Conservation (phyloP, 441 rosid genomes). For the Dalechampia spathulata region DNA sequence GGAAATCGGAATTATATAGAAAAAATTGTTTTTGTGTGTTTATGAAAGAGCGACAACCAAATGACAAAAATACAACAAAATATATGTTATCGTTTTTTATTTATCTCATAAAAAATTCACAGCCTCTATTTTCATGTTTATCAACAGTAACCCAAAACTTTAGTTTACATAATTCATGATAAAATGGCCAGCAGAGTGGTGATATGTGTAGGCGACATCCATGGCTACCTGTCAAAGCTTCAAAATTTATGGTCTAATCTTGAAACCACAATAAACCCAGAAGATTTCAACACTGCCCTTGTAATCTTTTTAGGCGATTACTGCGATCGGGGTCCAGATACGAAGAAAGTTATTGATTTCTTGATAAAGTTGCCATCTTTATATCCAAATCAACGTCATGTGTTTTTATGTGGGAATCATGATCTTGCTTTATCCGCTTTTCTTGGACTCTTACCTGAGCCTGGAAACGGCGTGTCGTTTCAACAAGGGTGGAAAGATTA, state of each 20-base stretch:
- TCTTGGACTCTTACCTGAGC: slow-evolving; percentile 45
- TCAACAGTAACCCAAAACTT: too few relatives aligned
- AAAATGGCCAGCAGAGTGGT: too few relatives aligned
- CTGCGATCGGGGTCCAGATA: slow-evolving; percentile 84
- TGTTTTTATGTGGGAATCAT: slow-evolving; percentile 65
- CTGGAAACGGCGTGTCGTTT: slow-evolving; percentile 36
- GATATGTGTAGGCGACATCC: slow-evolving; percentile 78
- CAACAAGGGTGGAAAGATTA: slow-evolving; percentile 61
- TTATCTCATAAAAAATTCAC: too few relatives aligned
- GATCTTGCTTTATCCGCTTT: slow-evolving; percentile 73
- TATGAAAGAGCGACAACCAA: too few relatives aligned
- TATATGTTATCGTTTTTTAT: too few relatives aligned
- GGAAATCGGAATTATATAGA: too few relatives aligned
- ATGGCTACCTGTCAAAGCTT: slow-evolving; percentile 63
- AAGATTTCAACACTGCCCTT: slow-evolving; percentile 47
- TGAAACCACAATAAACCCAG: slow-evolving; percentile 32
- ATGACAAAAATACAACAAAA: too few relatives aligned
- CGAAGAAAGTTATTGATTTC: slow-evolving; percentile 58
- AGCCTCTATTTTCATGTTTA: too few relatives aligned
- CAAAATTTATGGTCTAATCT: slow-evolving; percentile 70
- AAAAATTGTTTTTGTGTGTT: too few relatives aligned
- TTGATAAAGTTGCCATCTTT: slow-evolving; percentile 39
- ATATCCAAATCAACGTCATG: slow-evolving; percentile 57
- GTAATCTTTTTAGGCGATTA: slow-evolving; percentile 83
- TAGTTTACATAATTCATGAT: too few relatives aligned